Percentiles rank a stretch among this genome's conserved stretches.
phyloP scores from a whole-genome alignment of 257 asterid genomes.

The Ligustrum vulgare region DNA sequence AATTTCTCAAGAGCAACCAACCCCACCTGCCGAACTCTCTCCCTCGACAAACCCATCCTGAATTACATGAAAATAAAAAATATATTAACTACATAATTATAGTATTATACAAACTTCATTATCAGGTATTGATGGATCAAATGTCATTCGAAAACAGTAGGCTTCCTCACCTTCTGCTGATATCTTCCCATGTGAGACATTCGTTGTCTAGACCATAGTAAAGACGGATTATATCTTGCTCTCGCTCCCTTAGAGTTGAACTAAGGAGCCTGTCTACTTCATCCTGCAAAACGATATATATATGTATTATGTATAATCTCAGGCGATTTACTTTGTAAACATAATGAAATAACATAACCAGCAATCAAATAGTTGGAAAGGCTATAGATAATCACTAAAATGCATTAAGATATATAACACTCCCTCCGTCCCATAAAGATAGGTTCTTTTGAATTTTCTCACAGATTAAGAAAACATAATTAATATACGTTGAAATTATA shows the following conservation, averaged over 20 bases:
- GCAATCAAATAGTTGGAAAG: neutral
- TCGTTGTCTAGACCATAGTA: slow-evolving; percentile 84
- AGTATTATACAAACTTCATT: neutral
- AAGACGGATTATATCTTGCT: slow-evolving; percentile 74
- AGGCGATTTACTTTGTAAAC: neutral
- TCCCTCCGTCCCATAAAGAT: too few relatives aligned
- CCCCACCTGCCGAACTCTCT: slow-evolving; percentile 97
- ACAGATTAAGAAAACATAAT: too few relatives aligned
- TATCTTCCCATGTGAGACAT: slow-evolving; percentile 98
- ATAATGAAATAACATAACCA: neutral
- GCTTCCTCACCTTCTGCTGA: slow-evolving; percentile 66
- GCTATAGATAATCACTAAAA: neutral
- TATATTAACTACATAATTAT: neutral
- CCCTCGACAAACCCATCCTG: slow-evolving; percentile 97
- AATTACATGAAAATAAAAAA: neutral
- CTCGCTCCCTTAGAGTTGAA: slow-evolving; percentile 66
- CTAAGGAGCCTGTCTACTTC: slow-evolving; percentile 77
- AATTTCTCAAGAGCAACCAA: slow-evolving; percentile 91
- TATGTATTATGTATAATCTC: neutral
- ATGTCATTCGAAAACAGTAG: neutral
- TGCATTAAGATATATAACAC: neutral
- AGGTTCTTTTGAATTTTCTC: too few relatives aligned
- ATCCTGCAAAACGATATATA: slow-evolving; percentile 48
- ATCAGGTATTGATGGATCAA: neutral
- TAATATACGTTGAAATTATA: too few relatives aligned